Percentiles rank a stretch among this genome's conserved stretches.
Conservation (phyloP, 2,329 filamentous ascomycete genomes). For the Beauveria sp. region DNA sequence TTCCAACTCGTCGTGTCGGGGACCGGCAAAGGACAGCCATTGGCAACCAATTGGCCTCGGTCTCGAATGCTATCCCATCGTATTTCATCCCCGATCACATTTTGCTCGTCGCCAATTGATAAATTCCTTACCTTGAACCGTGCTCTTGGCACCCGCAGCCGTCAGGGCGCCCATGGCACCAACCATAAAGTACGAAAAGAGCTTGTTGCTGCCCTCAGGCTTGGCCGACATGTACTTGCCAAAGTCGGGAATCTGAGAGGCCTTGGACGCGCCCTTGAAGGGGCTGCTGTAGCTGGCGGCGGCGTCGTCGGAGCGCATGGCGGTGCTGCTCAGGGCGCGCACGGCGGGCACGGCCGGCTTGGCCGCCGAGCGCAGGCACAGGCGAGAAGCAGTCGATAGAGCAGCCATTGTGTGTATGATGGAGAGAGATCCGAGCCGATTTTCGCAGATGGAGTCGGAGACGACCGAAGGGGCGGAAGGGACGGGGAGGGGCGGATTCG, state of each 20-base stretch:
- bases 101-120: background rate
- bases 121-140: slow-evolving; percentile 77
- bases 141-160: slow-evolving; percentile 93
- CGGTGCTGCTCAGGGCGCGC: slow-evolving; percentile 50
- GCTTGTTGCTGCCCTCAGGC: slow-evolving; percentile 62
- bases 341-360: slow-evolving; percentile 33
- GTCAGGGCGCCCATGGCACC: slow-evolving; percentile 87
- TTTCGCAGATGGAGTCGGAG: slow-evolving; percentile 1
- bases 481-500: slow-evolving; percentile 19
- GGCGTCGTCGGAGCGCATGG: slow-evolving; percentile 37
- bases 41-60: background rate
- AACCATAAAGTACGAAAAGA: slow-evolving; percentile 98
- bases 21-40: background rate
- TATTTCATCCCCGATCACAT: background rate
- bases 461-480: slow-evolving; percentile 17
- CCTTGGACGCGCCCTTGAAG: slow-evolving; percentile 52
- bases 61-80: background rate
- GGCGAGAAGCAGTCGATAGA: slow-evolving; percentile 60
- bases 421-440: background rate
- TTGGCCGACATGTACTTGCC: slow-evolving; percentile 71
- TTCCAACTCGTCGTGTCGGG: background rate
- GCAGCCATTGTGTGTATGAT: slow-evolving; percentile 48
- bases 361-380: slow-evolving; percentile 55
- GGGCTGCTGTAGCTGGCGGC: slow-evolving; percentile 50
- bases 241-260: slow-evolving; percentile 78